Conservation (phyloP, 2,329 filamentous ascomycete species). For the Arthrobotrys pseudoclavata region DNA sequence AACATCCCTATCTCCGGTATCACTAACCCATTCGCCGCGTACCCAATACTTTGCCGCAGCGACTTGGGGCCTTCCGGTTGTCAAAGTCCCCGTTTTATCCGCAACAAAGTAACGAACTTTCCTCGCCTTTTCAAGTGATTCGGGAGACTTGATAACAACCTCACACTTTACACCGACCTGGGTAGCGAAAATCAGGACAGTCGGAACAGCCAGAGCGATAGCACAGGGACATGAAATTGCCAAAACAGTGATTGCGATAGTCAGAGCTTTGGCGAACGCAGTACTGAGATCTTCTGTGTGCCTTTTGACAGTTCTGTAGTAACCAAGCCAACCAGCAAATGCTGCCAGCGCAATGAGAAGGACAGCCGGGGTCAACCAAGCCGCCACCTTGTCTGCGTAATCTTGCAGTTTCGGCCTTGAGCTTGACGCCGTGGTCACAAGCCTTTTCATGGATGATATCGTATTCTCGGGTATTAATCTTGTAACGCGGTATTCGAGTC, state of each 20-base stretch:
- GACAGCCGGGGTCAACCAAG: slow-evolving; percentile 39
- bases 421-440: slow-evolving; percentile 79
- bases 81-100: slow-evolving; percentile 85
- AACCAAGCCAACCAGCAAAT: slow-evolving; percentile 33
- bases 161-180: slow-evolving; percentile 76
- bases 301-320: slow-evolving; percentile 27
- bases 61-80: slow-evolving; percentile 71
- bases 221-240: slow-evolving; percentile 86
- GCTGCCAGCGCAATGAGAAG: slow-evolving; percentile 27
- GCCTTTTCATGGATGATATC: slow-evolving; percentile 75
- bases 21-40: slow-evolving; percentile 31
- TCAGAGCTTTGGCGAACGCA: slow-evolving; percentile 72
- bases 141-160: slow-evolving; percentile 77
- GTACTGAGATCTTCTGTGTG: slow-evolving; percentile 26
- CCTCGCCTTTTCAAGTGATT: slow-evolving; percentile 74
- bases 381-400: slow-evolving; percentile 74
- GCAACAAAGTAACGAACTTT: slow-evolving; percentile 78
- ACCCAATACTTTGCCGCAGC: slow-evolving; percentile 65
- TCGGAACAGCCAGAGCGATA: slow-evolving; percentile 80
- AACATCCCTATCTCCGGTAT: slow-evolving; percentile 30
- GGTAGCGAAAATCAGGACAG: slow-evolving; percentile 80
- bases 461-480: slow-evolving; percentile 79
- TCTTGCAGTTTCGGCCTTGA: slow-evolving; percentile 78
- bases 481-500: slow-evolving; percentile 71
- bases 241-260: slow-evolving; percentile 79